Base-by-base conservation (phyloP, 2,329 filamentous ascomycete species). In the Acephala macrosclerotiorum region DNA sequence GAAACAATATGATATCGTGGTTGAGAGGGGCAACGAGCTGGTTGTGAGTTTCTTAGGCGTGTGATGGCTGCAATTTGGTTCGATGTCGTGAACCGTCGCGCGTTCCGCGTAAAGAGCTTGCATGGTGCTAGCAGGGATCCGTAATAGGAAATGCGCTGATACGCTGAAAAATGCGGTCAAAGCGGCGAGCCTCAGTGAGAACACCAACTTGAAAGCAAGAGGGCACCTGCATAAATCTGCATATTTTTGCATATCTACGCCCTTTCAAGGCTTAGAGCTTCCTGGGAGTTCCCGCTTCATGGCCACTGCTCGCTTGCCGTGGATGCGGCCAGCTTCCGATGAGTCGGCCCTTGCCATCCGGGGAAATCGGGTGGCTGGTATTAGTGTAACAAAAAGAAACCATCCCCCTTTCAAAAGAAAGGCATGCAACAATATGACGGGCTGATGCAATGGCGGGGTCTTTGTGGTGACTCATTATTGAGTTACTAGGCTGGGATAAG, bases 81-180 rank as follows among this genome's bases (percentile, higher is more conserved):
- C 62, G 64, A 64, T 64, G 45, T 64, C 56, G 63, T 60, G 36
- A 61, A 45, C 59, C 33, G 65, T 60, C 65, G 63, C 59, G 36
- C 53, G 58, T 57, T n/a, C 56, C 71, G 72, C 66, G 72, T 73
- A 71, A 62, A 74, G 72, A 69, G 71, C 67, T 58, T 73, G 72
- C 72, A 73, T 69, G 61, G 40, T 12, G 57, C 67, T 67, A 68
- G 60, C 8, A 57, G 55, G 55, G 55, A 22, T 38, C 18, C 18
- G 33, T 57, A 20, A 11, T 14, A 6, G 49, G 25, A 53, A 29
- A 33, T 33, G 55, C 55, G 55, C 35, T 57, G 55, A 40, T 20
- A 22, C 8, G n/a, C 9, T 14, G 22, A 29, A n/a, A 57, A 25
- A 7, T 2, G 9, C 12, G 20, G 55, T 35, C 20, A 57, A 57